These are phyloP conservation scores for Komagataea norvegica DNA, from an alignment of 1,139 yeast species.

Conservation along the genomic window DNA sequence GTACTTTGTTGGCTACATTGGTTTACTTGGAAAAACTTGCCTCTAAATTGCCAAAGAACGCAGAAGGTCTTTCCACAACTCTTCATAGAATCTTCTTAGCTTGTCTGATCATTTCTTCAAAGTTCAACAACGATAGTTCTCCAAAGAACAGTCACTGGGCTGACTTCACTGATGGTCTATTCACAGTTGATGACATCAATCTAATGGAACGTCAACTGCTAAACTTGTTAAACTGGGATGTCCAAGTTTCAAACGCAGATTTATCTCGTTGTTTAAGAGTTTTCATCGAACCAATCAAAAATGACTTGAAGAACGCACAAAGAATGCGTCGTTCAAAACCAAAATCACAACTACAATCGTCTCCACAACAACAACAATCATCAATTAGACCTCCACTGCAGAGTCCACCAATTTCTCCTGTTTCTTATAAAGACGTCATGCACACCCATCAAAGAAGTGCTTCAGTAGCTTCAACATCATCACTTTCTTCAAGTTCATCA, in stretches of 20 bases:
- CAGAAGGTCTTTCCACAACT: conserved; percentile 73
- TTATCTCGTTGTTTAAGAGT: conserved; percentile 43
- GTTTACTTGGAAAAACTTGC: conserved; percentile 61
- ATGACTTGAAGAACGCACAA: conserved; percentile 42
- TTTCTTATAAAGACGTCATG: conserved; percentile 5
- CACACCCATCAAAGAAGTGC: conserved; percentile 11
- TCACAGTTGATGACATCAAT: conserved; percentile 63
- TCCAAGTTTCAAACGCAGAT: conserved; percentile 51
- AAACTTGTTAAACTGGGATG: conserved; percentile 66
- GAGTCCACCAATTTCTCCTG: conserved; percentile 8
- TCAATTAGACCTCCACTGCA: conserved; percentile 9
- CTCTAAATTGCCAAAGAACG: conserved; percentile 58
- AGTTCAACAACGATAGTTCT: conserved; percentile 71
- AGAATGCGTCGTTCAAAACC: conserved; percentile 19
- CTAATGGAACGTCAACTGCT: conserved; percentile 76
- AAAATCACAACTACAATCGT: conserved; percentile 10
- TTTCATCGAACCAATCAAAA: conserved; percentile 60
- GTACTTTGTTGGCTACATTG: conserved; percentile 68
- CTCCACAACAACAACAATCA: conserved; percentile 2
- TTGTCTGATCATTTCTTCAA: conserved; percentile 65
- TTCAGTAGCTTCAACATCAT: conserved; percentile 12
- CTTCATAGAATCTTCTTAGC: conserved; percentile 73
- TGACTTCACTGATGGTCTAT: conserved; percentile 67
- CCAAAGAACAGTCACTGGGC: conserved; percentile 80
- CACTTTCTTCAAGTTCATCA: conserved; percentile 11